Evolutionary conservation across 768 basidiomycete species (phyloP), one percentile per base, ranked within the genome.

Genomic region (Coprinellus micaceus): DNA sequence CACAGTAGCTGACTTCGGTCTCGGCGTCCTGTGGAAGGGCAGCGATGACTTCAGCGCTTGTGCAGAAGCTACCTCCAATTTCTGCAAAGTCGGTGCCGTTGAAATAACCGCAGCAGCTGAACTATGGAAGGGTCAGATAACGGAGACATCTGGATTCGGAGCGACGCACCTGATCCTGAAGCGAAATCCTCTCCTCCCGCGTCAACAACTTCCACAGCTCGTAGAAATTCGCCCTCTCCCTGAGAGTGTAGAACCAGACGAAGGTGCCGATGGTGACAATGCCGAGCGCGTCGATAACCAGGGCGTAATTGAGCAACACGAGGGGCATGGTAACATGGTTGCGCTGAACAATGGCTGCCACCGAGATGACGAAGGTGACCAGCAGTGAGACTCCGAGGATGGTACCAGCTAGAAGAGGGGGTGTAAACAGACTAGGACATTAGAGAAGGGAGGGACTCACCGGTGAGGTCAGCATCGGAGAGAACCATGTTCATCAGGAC

Each of bases 31-130:
- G 24, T 4, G 51, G 41, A 48, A 79, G 73, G 43, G 64, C 63
- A 54, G 71, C 67, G 49, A 78, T 63, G 57, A 82, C 76, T 45
- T 71, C 67, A 58, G 67, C 70, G 50, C 69, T 70, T 57, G 70
- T 67, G 69, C 89, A 91, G 67, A 86, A 85, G 4, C 54, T 67
- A 33, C 86, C 85, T n/a, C 82, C 84, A 47, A 85, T 73, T 58
- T 79, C 82, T 30, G 79, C 77, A 3, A 75, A 60, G 57, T 88
- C 81, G 2, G 81, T 82, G 21, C 82, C 82, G 60, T 82, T 82
- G 66, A 89, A 89, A 70, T 93, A 96, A 17, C 94, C 94, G 63
- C 94, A 96, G 73, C 94, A 95, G 54, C 72, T 68, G 62, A 92
- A 77, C 92, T 94, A 56, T 63, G 29, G 25, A 29, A 25, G 28